phyloP scores from a whole-genome alignment of 768 basidiomycete genomes.

The Rhodotorula graminis region DNA sequence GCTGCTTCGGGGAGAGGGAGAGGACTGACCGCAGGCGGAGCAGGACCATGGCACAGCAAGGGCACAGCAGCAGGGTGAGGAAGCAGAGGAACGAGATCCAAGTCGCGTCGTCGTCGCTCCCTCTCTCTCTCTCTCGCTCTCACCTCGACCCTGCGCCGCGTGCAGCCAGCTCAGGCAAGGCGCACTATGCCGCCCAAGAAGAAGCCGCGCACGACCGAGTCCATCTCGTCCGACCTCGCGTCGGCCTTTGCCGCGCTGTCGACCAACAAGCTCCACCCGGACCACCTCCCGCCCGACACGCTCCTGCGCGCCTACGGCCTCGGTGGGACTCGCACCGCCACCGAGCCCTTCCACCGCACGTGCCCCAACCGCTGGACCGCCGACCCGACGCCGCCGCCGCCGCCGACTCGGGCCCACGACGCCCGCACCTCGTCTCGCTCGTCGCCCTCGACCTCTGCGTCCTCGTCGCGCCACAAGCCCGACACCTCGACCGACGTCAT shows the following conservation, averaged over 20 bases:
- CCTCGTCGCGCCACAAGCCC: neutral
- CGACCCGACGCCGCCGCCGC: too few relatives aligned
- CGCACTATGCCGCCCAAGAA: conserved; percentile 7
- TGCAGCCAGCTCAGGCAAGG: too few relatives aligned
- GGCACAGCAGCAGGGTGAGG: too few relatives aligned
- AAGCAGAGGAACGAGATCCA: too few relatives aligned
- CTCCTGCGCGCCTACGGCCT: conserved; percentile 28
- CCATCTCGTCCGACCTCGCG: conserved; percentile 12
- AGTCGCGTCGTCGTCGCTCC: neutral
- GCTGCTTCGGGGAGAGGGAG: too few relatives aligned
- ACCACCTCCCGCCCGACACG: conserved; percentile 1
- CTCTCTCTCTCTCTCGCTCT: too few relatives aligned
- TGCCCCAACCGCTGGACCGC: conserved; percentile 13
- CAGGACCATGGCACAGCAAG: neutral
- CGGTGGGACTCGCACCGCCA: neutral
- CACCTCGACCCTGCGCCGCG: too few relatives aligned
- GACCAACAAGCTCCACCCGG: conserved; percentile 7
- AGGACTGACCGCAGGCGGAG: neutral
- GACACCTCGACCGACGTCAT: neutral
- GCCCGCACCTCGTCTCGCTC: too few relatives aligned
- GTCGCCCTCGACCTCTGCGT: neutral
- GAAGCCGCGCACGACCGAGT: neutral
- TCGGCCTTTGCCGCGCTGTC: neutral
- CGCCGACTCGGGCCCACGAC: too few relatives aligned
- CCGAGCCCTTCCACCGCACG: neutral